phyloP scores from a whole-genome alignment of 2,329 filamentous ascomycete genomes.

The Trichophyton equinum region DNA sequence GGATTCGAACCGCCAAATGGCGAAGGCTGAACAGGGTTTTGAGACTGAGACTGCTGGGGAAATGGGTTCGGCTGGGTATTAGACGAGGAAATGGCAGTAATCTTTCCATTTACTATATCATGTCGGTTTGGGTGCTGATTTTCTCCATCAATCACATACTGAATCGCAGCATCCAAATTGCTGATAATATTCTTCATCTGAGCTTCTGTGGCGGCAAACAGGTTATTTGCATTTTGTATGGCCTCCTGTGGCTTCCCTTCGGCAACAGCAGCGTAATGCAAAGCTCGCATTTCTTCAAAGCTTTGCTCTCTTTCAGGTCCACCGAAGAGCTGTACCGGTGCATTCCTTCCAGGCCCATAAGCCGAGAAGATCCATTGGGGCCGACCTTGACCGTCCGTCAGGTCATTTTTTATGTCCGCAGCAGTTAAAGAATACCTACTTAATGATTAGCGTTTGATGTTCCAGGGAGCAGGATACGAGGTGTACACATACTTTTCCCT shows the following conservation, averaged over 20 bases:
- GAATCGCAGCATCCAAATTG: constrained; percentile 59
- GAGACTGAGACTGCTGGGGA: constrained; percentile 18
- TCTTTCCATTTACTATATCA: constrained; percentile 37
- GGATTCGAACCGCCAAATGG: neutral
- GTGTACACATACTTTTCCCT: neutral
- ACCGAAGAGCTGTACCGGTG: constrained; percentile 73
- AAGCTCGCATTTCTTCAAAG: constrained; percentile 69
- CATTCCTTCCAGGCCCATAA: constrained; percentile 65
- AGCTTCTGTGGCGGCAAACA: constrained; percentile 53
- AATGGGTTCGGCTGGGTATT: constrained; percentile 16
- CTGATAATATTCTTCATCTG: constrained; percentile 60
- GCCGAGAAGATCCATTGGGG: constrained; percentile 79
- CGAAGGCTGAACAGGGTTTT: constrained; percentile 3
- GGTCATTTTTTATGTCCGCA: constrained; percentile 51
- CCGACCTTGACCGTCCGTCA: constrained; percentile 48
- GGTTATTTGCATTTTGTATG: constrained; percentile 38
- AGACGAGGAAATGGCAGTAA: neutral
- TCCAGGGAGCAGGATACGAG: neutral
- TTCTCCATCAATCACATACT: constrained; percentile 53
- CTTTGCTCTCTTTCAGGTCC: constrained; percentile 69
- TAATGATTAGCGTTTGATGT: neutral
- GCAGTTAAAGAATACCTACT: constrained; percentile 43
- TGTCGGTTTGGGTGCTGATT: constrained; percentile 64
- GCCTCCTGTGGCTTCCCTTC: constrained; percentile 47
- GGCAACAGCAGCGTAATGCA: constrained; percentile 54